These are phyloP conservation scores for Chlorella sp. DNA, from an alignment of 139 green algal species.

Conservation along the genomic window DNA sequence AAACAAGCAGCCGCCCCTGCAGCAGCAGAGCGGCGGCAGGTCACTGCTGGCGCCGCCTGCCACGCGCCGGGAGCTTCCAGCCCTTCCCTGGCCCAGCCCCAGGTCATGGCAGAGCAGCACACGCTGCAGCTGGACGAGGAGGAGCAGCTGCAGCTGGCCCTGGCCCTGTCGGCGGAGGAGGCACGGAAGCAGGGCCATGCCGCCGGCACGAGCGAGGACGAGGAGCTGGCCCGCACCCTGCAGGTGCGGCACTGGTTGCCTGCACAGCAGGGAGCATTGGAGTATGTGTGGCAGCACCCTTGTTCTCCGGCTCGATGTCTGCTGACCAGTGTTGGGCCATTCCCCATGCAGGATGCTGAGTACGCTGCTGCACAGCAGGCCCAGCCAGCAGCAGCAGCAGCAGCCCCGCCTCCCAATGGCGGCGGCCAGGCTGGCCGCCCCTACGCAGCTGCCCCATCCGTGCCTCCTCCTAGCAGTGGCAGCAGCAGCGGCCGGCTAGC, in stretches of 20 bases:
- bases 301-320: neutral
- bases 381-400: neutral
- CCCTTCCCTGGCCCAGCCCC: no score
- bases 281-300: neutral
- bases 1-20: no score
- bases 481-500: no score
- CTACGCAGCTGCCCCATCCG: neutral
- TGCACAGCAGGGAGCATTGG: neutral
- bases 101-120: neutral
- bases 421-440: no score
- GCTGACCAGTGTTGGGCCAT: neutral
- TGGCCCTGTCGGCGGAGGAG: conserved; percentile 38
- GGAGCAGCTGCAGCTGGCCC: conserved; percentile 43
- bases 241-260: neutral
- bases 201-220: neutral
- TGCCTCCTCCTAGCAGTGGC: neutral
- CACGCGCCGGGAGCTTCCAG: no score
- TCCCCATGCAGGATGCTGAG: neutral
- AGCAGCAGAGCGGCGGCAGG: no score
- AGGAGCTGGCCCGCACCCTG: neutral
- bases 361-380: neutral
- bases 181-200: neutral
- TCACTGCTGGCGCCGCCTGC: no score
- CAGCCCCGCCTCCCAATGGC: neutral
- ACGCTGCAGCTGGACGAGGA: conserved; percentile 33